Evolutionary conservation across 2,329 filamentous ascomycete species (phyloP), one percentile per base, ranked within the genome.

Genomic region (Ophiosphaerella herpotricha): DNA sequence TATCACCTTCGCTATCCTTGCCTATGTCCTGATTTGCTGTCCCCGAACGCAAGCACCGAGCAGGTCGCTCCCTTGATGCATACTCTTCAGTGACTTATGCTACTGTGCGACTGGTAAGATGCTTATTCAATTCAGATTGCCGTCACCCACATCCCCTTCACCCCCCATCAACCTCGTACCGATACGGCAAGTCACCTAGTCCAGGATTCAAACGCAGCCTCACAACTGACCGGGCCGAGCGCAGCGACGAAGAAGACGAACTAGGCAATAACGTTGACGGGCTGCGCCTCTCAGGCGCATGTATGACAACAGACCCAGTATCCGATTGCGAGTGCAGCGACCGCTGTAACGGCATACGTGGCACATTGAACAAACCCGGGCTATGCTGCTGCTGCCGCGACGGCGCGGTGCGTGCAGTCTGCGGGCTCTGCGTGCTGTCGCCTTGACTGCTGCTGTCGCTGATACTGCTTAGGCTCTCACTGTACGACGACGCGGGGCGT

Each of bases 181-280:
- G 52, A 52, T 74, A 74, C 23, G 71, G 71, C 43, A 71, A 39
- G 5, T 71, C 67, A 14, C 67, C 68, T 39, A 49, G 44, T 12
- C 58, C 58, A 4, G 68, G 63, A 41, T 56, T 64, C 4, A 49
- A 52, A 39, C 57, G 60, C 26, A 72, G 45, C 9, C 66, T 43
- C 2, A 73, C 67, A 7, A 70, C 62, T 13, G 62, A 67, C 5
- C 55, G 53, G 9, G 49, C 60, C 2, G 66, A 69, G n/a, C 63
- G 44, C 32, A 72, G 18, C 38, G 67, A 70, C 16, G 63, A 66
- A 16, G 60, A 55, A 18, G 66, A 68, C 11, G 67, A 72, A 44
- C 66, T 70, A 0, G 65, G 63, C 13, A 70, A 29, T 9, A 70
- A 54, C 2, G 66, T 71, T 9, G 62, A 66, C 7, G 65, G 68